Base-by-base conservation (phyloP, 2,329 filamentous ascomycete species). In the Stagonosporopsis vannaccii region DNA sequence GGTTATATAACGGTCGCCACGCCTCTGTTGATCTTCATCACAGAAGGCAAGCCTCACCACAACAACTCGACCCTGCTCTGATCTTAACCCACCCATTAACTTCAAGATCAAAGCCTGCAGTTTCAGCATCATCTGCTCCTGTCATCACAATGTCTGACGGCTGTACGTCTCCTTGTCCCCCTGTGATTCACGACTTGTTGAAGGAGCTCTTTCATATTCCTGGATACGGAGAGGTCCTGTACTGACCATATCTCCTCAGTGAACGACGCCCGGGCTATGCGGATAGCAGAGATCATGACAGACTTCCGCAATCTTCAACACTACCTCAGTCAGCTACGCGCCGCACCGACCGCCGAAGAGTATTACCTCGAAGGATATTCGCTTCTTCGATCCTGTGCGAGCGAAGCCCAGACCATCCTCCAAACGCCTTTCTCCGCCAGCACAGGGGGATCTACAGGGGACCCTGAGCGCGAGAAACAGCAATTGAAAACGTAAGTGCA, bases 221-320 rank as follows among this genome's bases (percentile, higher is more conserved):
- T 36, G 19, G 19, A 11, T 11, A 12, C 4, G 20, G 9, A 12
- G 6, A 6, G 25, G 15, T n/a, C 19, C 30, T 33, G 7, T 56
- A 57, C 62, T 71, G 58, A 70, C 43, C 56, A 20, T 35, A 25
- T 36, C 4, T 17, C 36, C 39, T 37, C 52, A 88, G 86, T 87
- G 65, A 88, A 88, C 69, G 81, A 87, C 70, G 84, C 84, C 56
- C 84, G 86, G 68, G 85, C 86, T 45, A 78, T 88, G 71, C 82
- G 86, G 63, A 77, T 88, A 62, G 79, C 84, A 42, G 86, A 88
- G 73, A 81, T 88, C 69, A 85, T 88, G 77, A 82, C 82, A 60
- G 86, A 88, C 75, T 88, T 85, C 69, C 84, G 85, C 49, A 85
- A 84, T 52, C 75, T 87, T 4, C 83, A 87, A 61, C 73, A 82